Base-by-base conservation (phyloP, 2,329 filamentous ascomycete genomes). In the Akanthomyces lecanii region DNA sequence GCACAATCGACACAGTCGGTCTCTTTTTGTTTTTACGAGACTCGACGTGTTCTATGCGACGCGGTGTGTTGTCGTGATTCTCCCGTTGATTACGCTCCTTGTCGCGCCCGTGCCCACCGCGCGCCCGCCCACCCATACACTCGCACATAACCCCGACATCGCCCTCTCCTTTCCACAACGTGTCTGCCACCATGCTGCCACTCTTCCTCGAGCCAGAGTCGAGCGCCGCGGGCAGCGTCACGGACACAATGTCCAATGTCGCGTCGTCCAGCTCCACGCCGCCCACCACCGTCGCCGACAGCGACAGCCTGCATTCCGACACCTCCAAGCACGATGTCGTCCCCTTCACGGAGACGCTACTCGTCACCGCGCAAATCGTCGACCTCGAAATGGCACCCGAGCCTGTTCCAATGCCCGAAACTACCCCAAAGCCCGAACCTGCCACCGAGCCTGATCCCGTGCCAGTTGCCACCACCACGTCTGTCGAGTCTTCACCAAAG, bases 211-310 rank as follows among this genome's bases (percentile, higher is more conserved):
- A 65, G 10, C 62, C 67, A 2, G 75, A 77, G 61, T 71, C 69
- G 69, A 71, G 69, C 70, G 71, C 74, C 64, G 69, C 66, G 40
- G 66, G 63, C 40, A 58, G 66, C 48, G 69, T 73, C 61, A 72
- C 73, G 61, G 79, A 81, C 64, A 74, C 74, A 51, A 80, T 79
- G 57, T 81, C 78, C 70, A 75, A 83, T 68, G 76, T 82, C 78
- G 82, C 82, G 77, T 85, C 83, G 56, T 77, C 80, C 30, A 82
- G 78, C 69, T 88, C 85, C 23, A 89, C 88, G 63, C 87, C 88
- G 53, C 85, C 86, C 28, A 90, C 87, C 55, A 89, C 85, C 67
- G 14, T 54, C 16, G 84, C 82, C 70, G 87, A 89, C 72, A 81
- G 78, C 68, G 80, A 79, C 64, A 89, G 86, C 75, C 77, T 86